Conservation (phyloP, 495 filamentous ascomycete genomes). For the Immersiella caudata region DNA sequence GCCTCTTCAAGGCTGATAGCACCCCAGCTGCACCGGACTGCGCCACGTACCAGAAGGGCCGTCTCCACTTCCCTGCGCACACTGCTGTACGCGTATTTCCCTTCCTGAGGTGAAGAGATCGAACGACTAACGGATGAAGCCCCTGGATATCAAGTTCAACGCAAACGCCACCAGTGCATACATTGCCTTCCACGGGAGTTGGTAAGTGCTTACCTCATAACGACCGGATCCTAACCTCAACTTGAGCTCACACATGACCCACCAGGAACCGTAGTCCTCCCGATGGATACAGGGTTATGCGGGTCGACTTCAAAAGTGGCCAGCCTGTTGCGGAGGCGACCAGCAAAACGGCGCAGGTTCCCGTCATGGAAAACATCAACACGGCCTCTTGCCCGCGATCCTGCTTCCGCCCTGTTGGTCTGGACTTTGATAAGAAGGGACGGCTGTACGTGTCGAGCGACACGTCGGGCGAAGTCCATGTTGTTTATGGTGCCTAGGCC, state of each 20-base stretch:
- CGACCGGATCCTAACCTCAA: background rate
- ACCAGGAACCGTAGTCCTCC: constrained; percentile 48
- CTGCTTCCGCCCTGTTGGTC: constrained; percentile 56
- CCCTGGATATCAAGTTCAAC: constrained; percentile 57
- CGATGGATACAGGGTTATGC: constrained; percentile 52
- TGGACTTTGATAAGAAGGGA: constrained; percentile 51
- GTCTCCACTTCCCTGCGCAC: constrained; percentile 57
- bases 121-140: too few relatives aligned
- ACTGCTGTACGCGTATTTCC: too few relatives aligned
- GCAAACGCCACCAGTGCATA: constrained; percentile 45
- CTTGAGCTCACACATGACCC: too few relatives aligned
- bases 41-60: constrained; percentile 44
- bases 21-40: constrained; percentile 30
- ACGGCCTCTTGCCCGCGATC: constrained; percentile 35
- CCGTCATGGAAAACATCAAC: constrained; percentile 52
- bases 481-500: constrained; percentile 45
- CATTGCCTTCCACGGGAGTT: constrained; percentile 61
- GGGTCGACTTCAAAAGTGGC: constrained; percentile 50
- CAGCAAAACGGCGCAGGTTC: constrained; percentile 45
- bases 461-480: constrained; percentile 52
- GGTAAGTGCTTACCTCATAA: constrained; percentile 38
- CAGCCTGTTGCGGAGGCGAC: constrained; percentile 44
- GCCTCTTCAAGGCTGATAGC: constrained; percentile 48
- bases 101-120: too few relatives aligned
- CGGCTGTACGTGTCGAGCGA: constrained; percentile 55